Conservation (phyloP, 1,139 yeast genomes). For the Wickerhamiella infanticola region DNA sequence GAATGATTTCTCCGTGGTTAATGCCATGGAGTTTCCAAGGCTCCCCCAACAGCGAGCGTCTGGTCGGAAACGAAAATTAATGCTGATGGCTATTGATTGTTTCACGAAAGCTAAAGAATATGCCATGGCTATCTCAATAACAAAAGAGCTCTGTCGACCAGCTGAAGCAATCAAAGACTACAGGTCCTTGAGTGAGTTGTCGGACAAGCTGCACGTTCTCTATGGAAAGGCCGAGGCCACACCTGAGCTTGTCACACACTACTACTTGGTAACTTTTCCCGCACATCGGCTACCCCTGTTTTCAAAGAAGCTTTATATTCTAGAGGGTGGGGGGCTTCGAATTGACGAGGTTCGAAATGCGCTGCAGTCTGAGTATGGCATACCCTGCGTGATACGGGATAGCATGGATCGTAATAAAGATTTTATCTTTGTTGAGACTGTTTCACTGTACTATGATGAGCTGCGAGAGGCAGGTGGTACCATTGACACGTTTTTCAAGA, state of each 20-base stretch:
- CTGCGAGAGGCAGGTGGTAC: background rate
- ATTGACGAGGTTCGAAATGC: background rate
- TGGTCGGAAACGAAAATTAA: background rate
- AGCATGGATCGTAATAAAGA: background rate
- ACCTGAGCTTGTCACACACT: background rate
- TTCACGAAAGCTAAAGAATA: background rate
- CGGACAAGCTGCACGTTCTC: background rate
- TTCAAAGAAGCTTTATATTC: background rate
- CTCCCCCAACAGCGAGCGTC: background rate
- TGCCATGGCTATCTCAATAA: background rate
- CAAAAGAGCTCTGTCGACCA: background rate
- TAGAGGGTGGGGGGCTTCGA: background rate
- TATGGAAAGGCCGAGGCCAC: background rate
- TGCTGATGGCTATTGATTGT: background rate
- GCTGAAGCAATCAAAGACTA: background rate
- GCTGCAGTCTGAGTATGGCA: background rate
- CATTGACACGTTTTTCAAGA: background rate
- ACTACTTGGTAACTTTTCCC: background rate
- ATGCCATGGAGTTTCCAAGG: background rate
- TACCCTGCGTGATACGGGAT: background rate
- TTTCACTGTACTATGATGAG: background rate
- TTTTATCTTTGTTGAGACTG: background rate
- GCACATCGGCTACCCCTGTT: background rate
- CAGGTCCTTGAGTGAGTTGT: background rate
- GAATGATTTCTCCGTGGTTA: background rate